Conservation (phyloP, 176 grass and related monocot genomes). For the Avena atlantica region DNA sequence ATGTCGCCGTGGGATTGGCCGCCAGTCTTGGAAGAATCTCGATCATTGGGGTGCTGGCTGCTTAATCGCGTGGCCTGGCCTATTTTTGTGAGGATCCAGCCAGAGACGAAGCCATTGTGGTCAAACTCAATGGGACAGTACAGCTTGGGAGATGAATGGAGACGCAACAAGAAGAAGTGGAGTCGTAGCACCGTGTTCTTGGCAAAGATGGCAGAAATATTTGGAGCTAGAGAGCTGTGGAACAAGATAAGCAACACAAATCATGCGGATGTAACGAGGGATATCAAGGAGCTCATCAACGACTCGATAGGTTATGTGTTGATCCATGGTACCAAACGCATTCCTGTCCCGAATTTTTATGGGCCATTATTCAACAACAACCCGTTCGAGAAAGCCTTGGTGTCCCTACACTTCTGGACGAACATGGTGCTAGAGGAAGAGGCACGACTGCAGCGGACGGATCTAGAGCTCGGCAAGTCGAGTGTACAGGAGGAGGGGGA, state of each 20-base stretch:
- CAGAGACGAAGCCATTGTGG: not conserved
- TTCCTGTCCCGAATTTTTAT: not conserved
- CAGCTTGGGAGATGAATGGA: not conserved
- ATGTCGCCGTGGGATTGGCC: not conserved
- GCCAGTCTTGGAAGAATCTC: not conserved
- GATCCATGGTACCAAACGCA: not conserved
- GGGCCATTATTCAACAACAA: not conserved
- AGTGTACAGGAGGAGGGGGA: too few species aligned
- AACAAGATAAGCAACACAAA: not conserved
- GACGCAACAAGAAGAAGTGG: not conserved
- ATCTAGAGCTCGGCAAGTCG: too few species aligned
- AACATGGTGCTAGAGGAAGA: not conserved
- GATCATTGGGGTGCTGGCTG: not conserved
- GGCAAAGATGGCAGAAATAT: not conserved
- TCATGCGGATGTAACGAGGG: not conserved
- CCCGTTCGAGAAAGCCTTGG: not conserved
- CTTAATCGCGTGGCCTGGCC: not conserved
- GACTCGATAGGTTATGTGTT: not conserved
- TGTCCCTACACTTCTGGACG: not conserved
- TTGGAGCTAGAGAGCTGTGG: constrained; percentile 13
- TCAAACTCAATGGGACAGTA: not conserved
- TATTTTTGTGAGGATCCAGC: not conserved
- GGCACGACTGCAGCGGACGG: too few species aligned
- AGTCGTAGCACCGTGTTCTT: not conserved
- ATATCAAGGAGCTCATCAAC: not conserved